Evolutionary conservation across 176 grass and related monocot species (phyloP).

Genomic region (Triticum monococcum): DNA sequence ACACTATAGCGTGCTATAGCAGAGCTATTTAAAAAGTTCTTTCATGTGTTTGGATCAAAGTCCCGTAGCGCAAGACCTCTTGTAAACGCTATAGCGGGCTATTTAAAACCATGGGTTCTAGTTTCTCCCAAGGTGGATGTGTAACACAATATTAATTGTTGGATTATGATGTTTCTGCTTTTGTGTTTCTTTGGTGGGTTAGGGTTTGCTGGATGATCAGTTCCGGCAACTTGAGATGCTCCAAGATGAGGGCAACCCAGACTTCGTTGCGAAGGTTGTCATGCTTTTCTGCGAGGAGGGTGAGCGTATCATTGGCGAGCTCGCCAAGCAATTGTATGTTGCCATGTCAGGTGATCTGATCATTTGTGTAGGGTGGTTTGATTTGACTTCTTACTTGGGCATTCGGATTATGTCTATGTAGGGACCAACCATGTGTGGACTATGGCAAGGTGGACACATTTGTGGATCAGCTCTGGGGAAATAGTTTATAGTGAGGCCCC

Average conservation of each 20-base stretch:
- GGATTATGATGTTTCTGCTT: too few relatives aligned
- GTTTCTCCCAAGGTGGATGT: too few relatives aligned
- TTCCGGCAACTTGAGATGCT: conserved; percentile 67
- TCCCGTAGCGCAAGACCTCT: too few relatives aligned
- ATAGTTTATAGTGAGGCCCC: conserved; percentile 52
- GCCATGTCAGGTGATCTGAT: not conserved
- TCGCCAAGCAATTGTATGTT: conserved; percentile 48
- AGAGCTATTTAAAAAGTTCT: too few relatives aligned
- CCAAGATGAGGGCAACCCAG: conserved; percentile 37
- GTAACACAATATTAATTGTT: too few relatives aligned
- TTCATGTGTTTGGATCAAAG: too few relatives aligned
- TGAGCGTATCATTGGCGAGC: conserved; percentile 48
- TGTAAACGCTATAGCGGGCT: too few relatives aligned
- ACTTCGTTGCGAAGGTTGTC: conserved; percentile 59
- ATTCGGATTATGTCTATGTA: conserved; percentile 31
- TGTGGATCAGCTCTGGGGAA: conserved; percentile 71
- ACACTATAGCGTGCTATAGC: too few relatives aligned
- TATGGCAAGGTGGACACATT: conserved; percentile 52
- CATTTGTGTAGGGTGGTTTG: not conserved
- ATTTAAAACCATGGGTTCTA: too few relatives aligned
- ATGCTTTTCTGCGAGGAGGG: conserved; percentile 68
- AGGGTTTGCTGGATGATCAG: conserved; percentile 75
- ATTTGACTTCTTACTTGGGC: not conserved
- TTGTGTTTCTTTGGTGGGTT: not conserved
- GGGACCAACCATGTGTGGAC: conserved; percentile 51